Conservation (phyloP, 352 stramenopile species). For the Globisporangium paddicum region DNA sequence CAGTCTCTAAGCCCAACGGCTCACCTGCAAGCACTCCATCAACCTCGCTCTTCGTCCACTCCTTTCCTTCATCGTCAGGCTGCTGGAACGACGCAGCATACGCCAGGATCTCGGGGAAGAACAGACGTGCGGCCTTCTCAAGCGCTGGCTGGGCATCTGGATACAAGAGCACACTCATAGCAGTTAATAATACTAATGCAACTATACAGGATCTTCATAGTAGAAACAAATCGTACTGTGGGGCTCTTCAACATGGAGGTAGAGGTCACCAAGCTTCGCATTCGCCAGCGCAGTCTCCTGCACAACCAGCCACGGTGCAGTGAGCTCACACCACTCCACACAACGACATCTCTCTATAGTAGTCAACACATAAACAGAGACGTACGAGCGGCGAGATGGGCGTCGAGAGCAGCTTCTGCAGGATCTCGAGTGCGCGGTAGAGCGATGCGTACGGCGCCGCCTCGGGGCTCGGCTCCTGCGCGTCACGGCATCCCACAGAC, state of each 20-base stretch:
- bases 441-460: conserved; percentile 40
- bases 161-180: background rate
- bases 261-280: conserved; percentile 37
- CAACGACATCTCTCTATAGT: background rate
- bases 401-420: conserved; percentile 46
- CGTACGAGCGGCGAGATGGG: conserved; percentile 24
- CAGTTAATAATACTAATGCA: background rate
- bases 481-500: background rate
- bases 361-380: no score
- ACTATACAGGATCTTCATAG: background rate
- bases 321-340: background rate
- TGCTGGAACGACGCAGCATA: conserved; percentile 20
- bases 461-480: conserved; percentile 44
- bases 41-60: conserved; percentile 11
- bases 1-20: no score
- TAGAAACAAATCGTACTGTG: conserved; percentile 31
- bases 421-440: conserved; percentile 50
- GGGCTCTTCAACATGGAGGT: conserved; percentile 57
- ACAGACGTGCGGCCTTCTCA: conserved; percentile 29
- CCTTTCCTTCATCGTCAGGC: conserved; percentile 18
- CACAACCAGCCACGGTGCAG: background rate
- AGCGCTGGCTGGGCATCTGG: conserved; percentile 56
- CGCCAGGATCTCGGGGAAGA: conserved; percentile 34
- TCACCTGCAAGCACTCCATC: conserved; percentile 4
- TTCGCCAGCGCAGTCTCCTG: conserved; percentile 34